Base-by-base conservation (phyloP, 495 filamentous ascomycete species). In the Daldinia bambusicola region DNA sequence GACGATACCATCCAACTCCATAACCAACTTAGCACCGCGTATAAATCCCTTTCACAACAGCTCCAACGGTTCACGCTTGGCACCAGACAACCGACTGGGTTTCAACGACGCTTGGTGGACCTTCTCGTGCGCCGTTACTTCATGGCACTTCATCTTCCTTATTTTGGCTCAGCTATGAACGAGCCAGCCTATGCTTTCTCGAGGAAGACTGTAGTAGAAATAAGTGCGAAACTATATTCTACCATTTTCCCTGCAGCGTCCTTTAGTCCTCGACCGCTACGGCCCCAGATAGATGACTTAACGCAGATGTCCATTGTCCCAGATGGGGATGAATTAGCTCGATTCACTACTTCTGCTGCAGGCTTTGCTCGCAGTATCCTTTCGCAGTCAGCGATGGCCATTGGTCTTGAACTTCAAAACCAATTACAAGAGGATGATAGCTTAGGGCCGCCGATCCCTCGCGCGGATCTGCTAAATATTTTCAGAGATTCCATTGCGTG, bases 371-470 rank as follows among this genome's bases (percentile, higher is more conserved):
- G 82, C 22, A 74, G 68, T 3, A 67, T 80, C 16, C 57, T 80
- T 0, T 67, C 82, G 1, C 81, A 88, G 41, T 77, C 80, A 3
- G 69, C 75, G 4, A 76, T 86, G 26, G 66, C 83, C 41, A 80
- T 87, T 7, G 79, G 79, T 0, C 52, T 79, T 0, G 87, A 89
- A 55, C 80, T 90, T 1, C 79, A 74, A 20, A 59, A 76, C 4
- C 85, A 87, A 55, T 36, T 88, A 2, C 74, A 84, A 57, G 85
- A 88, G n/a, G 84, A 87, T 4, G 78, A 84, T 62, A 67, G 77
- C 26, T 64, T 86, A 6, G 80, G 80, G 0, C 79, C 81, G 4
- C 77, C 78, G 0, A 70, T 74, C 26, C 67, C 85, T 0, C 80
- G 86, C 10, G 76, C 76, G 0, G 86, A 89, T 63, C 67, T 89